Percentiles rank a stretch among this genome's conserved stretches.
Conservation (phyloP, 441 rosid species). For the Gossypium gossypioides region DNA sequence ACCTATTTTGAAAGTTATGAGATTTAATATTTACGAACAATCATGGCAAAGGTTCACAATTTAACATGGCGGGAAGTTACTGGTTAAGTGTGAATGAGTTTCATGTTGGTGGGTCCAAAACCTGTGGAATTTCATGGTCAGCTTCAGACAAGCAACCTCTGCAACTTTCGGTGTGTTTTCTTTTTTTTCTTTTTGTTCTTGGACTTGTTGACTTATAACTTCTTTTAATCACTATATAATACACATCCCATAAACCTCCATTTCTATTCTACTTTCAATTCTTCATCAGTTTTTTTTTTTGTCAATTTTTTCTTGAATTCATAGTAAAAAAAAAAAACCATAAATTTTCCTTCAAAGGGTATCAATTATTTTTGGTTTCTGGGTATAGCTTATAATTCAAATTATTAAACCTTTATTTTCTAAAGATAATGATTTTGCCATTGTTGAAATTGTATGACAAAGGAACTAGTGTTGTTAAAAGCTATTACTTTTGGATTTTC, state of each 20-base stretch:
- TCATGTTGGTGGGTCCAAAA: slow-evolving; percentile 39
- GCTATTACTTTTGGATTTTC: slow-evolving; percentile 87
- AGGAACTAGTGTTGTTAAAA: slow-evolving; percentile 47
- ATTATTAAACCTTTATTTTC: background rate
- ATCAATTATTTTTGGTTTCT: slow-evolving; percentile 13
- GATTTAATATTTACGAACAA: too few species aligned
- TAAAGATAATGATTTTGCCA: slow-evolving; percentile 44
- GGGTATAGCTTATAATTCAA: slow-evolving; percentile 15
- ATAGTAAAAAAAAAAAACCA: background rate
- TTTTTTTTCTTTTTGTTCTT: background rate
- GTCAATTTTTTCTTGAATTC: background rate
- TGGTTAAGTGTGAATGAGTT: slow-evolving; percentile 22
- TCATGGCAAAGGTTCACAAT: slow-evolving; percentile 10
- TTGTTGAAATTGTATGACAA: slow-evolving; percentile 46
- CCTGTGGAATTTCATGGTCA: slow-evolving; percentile 46
- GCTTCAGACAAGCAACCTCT: slow-evolving; percentile 45
- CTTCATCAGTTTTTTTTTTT: background rate
- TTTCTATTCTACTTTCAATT: slow-evolving; percentile 26
- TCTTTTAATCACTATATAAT: slow-evolving; percentile 25
- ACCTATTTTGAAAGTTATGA: too few species aligned
- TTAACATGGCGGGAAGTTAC: slow-evolving; percentile 28
- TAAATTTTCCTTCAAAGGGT: background rate
- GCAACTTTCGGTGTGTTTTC: slow-evolving; percentile 53
- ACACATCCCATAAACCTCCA: slow-evolving; percentile 14
- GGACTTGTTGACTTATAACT: slow-evolving; percentile 5